These are phyloP conservation scores for Bertia moriformis DNA, from an alignment of 2,329 filamentous ascomycete species.

Conservation along the genomic window DNA sequence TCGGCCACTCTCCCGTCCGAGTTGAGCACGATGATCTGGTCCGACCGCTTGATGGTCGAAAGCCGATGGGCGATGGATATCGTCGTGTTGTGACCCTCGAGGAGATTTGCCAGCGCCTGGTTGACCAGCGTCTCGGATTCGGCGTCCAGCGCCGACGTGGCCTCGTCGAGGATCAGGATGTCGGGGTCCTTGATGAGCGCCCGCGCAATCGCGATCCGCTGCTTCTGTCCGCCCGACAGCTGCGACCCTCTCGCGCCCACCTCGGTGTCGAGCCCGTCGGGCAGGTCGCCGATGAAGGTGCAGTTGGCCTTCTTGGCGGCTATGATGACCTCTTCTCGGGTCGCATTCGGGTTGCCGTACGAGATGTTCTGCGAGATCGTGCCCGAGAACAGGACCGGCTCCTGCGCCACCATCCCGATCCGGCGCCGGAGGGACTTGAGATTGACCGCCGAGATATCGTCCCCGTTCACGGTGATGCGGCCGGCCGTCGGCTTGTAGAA, in stretches of 20 bases:
- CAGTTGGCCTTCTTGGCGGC: constrained; percentile 90
- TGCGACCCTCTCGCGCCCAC: constrained; percentile 87
- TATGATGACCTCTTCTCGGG: constrained; percentile 64
- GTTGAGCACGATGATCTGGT: constrained; percentile 83
- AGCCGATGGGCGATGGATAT: constrained; percentile 94
- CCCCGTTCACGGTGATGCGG: constrained; percentile 67
- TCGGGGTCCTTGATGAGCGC: constrained; percentile 91
- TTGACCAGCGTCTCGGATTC: constrained; percentile 96
- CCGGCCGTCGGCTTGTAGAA: constrained; percentile 79
- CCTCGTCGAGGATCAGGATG: constrained; percentile 91
- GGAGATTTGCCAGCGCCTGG: constrained; percentile 65
- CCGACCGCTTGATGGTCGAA: constrained; percentile 89
- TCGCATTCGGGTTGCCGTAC: constrained; percentile 72
- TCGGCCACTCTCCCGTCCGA: constrained; percentile 81
- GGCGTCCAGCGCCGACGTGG: constrained; percentile 87
- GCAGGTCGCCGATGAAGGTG: constrained; percentile 90
- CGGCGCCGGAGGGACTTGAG: constrained; percentile 81
- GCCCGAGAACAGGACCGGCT: constrained; percentile 81
- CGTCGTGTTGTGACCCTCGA: constrained; percentile 81
- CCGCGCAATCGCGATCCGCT: constrained; percentile 90
- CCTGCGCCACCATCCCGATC: constrained; percentile 89
- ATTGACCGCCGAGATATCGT: constrained; percentile 74
- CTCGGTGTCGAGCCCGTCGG: constrained; percentile 84
- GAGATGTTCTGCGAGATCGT: constrained; percentile 80
- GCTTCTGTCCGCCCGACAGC: constrained; percentile 90